phyloP scores from a whole-genome alignment of 768 basidiomycete species.

The Peribolospora kevripleyi region DNA sequence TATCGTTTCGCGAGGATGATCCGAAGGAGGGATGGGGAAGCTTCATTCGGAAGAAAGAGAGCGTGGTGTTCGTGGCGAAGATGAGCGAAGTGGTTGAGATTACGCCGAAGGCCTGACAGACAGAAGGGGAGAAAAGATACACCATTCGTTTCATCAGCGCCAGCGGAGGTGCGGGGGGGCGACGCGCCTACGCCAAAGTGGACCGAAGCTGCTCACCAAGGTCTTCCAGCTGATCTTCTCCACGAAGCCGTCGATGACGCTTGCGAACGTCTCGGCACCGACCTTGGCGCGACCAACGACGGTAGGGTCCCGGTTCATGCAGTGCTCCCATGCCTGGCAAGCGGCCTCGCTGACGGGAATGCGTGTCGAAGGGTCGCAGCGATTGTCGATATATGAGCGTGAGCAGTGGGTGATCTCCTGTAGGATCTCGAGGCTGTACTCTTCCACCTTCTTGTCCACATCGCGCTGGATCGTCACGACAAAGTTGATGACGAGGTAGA shows the following conservation, averaged over 20 bases:
- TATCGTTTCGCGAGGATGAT: no score
- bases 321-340: conserved; percentile 67
- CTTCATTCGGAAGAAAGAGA: no score
- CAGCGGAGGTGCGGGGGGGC: no score
- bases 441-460: conserved; percentile 60
- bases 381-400: conserved; percentile 51
- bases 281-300: conserved; percentile 70
- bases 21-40: no score
- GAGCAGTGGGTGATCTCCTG: conserved; percentile 80
- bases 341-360: conserved; percentile 71
- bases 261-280: conserved; percentile 81
- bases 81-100: no score
- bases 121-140: no score
- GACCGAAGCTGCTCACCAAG: conserved; percentile 31
- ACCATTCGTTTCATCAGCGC: no score
- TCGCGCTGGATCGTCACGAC: conserved; percentile 74
- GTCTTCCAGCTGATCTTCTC: conserved; percentile 97
- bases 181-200: no score
- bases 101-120: no score
- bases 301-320: conserved; percentile 83
- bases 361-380: conserved; percentile 41
- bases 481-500: conserved; percentile 67
- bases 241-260: conserved; percentile 86
- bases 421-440: conserved; percentile 75
- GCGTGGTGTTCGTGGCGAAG: no score